These are phyloP conservation scores for Exophiala viscosa DNA, from an alignment of 2,329 filamentous ascomycete species.

Conservation along the genomic window DNA sequence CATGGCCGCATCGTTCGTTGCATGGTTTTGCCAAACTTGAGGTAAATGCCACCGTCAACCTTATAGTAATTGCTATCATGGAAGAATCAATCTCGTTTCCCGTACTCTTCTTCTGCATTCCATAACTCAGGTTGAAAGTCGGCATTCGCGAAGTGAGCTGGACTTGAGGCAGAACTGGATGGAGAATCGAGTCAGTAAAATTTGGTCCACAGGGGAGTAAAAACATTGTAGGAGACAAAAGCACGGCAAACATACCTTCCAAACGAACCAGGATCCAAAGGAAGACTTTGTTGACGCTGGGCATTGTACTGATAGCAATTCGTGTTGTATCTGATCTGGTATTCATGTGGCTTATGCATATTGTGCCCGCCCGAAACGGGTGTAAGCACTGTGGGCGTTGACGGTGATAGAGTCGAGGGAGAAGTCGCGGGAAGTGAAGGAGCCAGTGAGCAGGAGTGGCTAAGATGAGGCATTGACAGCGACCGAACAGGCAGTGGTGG, in stretches of 20 bases:
- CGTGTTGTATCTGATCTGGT: constrained; percentile 18
- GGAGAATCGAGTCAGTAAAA: not conserved
- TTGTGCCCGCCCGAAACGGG: not conserved
- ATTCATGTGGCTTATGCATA: constrained; percentile 6
- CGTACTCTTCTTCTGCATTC: constrained; percentile 37
- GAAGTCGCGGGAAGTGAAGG: constrained; percentile 10
- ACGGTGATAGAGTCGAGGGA: constrained; percentile 3
- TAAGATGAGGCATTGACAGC: constrained; percentile 4
- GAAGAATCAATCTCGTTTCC: constrained; percentile 12
- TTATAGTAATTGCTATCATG: not conserved
- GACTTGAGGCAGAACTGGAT: constrained; percentile 42
- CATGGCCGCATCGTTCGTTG: no score
- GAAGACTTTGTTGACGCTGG: constrained; percentile 16
- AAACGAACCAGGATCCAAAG: constrained; percentile 18
- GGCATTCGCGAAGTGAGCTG: constrained; percentile 45
- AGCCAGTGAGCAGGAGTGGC: constrained; percentile 10
- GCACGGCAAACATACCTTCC: constrained; percentile 11
- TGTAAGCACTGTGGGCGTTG: not conserved
- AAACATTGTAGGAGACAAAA: not conserved
- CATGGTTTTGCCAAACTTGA: not conserved
- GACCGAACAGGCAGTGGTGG: constrained; percentile 7
- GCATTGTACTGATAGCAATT: constrained; percentile 14
- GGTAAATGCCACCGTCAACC: not conserved
- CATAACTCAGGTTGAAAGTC: constrained; percentile 46
- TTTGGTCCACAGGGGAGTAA: not conserved